Evolutionary conservation across 2,329 filamentous ascomycete species (phyloP).

Genomic region (Ophiostoma himal-ulmi): DNA sequence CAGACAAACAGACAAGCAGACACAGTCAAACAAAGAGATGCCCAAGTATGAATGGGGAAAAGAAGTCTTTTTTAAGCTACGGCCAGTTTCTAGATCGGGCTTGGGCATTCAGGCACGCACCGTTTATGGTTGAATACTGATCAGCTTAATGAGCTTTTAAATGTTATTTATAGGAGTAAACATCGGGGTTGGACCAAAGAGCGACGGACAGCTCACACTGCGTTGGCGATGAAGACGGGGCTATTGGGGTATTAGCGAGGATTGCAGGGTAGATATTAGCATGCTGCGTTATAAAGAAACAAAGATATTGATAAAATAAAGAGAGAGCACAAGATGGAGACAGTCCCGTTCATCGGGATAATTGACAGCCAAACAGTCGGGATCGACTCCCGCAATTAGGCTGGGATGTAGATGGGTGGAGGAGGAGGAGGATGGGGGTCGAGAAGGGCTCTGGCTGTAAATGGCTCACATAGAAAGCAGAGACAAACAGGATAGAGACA

Average conservation of each 20-base stretch:
- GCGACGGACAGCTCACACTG: constrained; percentile 21
- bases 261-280: no score
- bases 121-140: not conserved
- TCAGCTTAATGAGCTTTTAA: no score
- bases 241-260: not conserved
- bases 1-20: not conserved
- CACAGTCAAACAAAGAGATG: not conserved
- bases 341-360: not conserved
- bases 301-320: not conserved
- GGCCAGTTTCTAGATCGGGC: not conserved
- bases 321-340: not conserved
- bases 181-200: constrained; percentile 20
- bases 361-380: constrained; percentile 11
- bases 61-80: constrained; percentile 24
- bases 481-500: not conserved
- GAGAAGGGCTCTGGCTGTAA: not conserved
- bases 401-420: not conserved
- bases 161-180: no score
- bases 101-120: not conserved
- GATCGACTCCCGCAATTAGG: constrained; percentile 10
- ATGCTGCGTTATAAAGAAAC: not conserved
- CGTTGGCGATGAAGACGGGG: not conserved
- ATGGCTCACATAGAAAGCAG: not conserved
- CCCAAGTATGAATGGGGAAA: constrained; percentile 16
- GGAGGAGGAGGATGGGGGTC: no score